These are phyloP conservation scores for Lunularia cruciata DNA, from an alignment of 225 moss, liverwort and hornwort species.

Conservation along the genomic window DNA sequence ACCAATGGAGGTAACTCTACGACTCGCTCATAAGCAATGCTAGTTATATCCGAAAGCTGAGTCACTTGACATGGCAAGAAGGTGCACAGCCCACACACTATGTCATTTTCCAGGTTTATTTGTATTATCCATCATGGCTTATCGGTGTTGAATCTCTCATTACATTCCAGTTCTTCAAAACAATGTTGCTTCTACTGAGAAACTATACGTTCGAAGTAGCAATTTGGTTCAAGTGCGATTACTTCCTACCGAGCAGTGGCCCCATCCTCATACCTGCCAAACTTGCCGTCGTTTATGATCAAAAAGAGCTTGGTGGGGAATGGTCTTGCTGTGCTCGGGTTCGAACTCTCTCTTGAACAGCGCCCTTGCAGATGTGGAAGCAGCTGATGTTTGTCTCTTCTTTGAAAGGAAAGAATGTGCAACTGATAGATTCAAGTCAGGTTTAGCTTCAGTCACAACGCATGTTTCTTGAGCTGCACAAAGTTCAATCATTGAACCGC, in stretches of 20 bases:
- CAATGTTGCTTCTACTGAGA: too few relatives aligned
- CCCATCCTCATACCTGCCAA: slow-evolving; percentile 5
- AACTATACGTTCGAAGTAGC: too few relatives aligned
- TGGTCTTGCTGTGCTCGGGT: not conserved
- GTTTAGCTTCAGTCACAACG: not conserved
- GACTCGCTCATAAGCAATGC: too few relatives aligned
- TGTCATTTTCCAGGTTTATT: too few relatives aligned
- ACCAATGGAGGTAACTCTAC: too few relatives aligned
- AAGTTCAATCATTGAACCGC: slow-evolving; percentile 5
- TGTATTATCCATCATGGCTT: too few relatives aligned
- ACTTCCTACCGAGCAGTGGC: not conserved
- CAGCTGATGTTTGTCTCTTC: not conserved
- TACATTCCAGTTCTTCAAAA: too few relatives aligned
- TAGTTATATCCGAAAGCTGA: too few relatives aligned
- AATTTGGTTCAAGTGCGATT: not conserved
- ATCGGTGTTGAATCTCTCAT: too few relatives aligned
- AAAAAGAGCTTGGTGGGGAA: not conserved
- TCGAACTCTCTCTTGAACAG: not conserved
- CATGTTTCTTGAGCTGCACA: not conserved
- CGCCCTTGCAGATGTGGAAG: not conserved
- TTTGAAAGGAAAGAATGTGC: not conserved
- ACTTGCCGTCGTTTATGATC: not conserved
- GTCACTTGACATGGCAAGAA: too few relatives aligned
- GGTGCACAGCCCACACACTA: too few relatives aligned
- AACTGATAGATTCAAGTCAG: not conserved